phyloP scores from a whole-genome alignment of 176 grass and related monocot genomes.

The Oryza nivara region DNA sequence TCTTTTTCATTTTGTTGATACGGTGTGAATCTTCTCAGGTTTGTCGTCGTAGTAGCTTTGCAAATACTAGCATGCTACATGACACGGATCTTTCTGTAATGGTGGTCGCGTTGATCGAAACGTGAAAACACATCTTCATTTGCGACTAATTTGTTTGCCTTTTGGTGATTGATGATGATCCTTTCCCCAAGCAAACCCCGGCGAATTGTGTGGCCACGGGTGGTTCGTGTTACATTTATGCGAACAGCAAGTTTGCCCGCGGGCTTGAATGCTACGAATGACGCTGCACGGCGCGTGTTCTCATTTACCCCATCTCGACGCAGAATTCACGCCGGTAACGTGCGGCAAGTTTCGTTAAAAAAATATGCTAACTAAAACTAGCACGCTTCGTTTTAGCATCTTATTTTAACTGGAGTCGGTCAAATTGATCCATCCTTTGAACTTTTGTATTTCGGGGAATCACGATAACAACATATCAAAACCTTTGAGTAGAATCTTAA shows the following conservation, averaged over 20 bases:
- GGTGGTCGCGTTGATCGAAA: background rate
- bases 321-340: background rate
- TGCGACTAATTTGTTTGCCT: background rate
- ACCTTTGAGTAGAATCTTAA: background rate
- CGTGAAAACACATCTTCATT: background rate
- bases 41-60: background rate
- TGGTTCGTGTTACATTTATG: background rate
- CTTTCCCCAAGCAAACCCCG: background rate
- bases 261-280: background rate
- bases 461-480: background rate
- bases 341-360: no score
- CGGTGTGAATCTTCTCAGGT: constrained; percentile 11
- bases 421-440: background rate
- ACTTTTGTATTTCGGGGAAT: background rate
- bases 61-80: background rate
- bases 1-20: constrained; percentile 9
- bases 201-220: background rate
- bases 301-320: background rate
- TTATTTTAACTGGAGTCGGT: background rate
- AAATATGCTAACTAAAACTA: no score
- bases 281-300: background rate
- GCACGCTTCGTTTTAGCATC: background rate
- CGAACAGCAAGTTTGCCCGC: background rate
- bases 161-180: background rate
- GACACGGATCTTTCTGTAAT: background rate